Evolutionary conservation across 129 eudicot species (phyloP), one percentile per base, ranked within the genome.

Genomic region (Heracleum sosnowskyi): DNA sequence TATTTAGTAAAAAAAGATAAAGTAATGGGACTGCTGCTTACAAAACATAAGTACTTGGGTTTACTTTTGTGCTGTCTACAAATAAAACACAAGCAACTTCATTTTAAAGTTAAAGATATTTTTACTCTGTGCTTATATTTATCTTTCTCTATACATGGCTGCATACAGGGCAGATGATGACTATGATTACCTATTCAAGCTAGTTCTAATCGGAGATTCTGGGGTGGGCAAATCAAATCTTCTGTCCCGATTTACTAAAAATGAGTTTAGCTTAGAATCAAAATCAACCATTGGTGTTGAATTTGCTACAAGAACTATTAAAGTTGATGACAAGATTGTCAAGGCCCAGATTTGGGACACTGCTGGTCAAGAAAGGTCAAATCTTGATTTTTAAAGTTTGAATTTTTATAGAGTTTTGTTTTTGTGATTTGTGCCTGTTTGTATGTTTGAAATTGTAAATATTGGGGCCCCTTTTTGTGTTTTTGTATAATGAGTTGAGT

Each of bases 271-370:
- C 77, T 83, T 90, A 18, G 96, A 90, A 79, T 87, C 91, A 1
- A 90, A 90, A 86, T 90, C 96, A 73, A 90, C 96, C 29, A 90
- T 90, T 31, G 91, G 96, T 33, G 96, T 90, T 42, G 96, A 90
- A 77, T 90, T 90, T 81, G 96, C 96, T 41, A 90, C 96, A 31
- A 81, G 96, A 60, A 87, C 90, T 66, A 86, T 90, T 46, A 88
- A 86, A 77, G 96, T 90, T 77, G 96, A 90, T 77, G 91, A 87
- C 11, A 90, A 90, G 77, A 84, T 90, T 69, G 83, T 90, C 62
- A 90, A 90, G 83, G 95, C 95, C 55, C 95, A 90, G 91, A 90
- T 90, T 90, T 90, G 96, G 96, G 96, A 90, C 79, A 90, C 96
- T 51, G 96, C 96, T 78, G 96, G 96, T 33, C 96, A 90, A 73